These are phyloP conservation scores for Globisporangium mamillatum DNA, from an alignment of 352 stramenopile species.

Conservation along the genomic window DNA sequence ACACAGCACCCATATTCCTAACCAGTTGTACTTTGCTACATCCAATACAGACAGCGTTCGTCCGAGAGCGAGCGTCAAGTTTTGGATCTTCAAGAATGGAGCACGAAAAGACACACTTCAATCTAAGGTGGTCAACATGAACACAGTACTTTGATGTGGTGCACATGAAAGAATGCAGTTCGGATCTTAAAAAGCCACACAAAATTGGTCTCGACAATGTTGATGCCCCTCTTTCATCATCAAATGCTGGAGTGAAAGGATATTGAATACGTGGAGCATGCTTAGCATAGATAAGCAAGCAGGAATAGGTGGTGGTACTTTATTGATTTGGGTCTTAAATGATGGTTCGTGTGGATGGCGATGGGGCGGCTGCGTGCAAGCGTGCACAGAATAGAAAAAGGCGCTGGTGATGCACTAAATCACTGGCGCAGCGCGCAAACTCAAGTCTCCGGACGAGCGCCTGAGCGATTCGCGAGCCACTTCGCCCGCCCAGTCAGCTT, in stretches of 20 bases:
- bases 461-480: conserved; percentile 4
- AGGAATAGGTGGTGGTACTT: background rate
- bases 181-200: background rate
- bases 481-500: conserved; percentile 72
- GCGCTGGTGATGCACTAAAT: background rate
- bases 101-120: background rate
- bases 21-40: background rate
- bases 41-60: too few relatives aligned
- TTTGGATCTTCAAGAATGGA: background rate
- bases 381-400: background rate
- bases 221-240: background rate
- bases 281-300: background rate
- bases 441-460: conserved; percentile 4
- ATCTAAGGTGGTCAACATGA: conserved; percentile 1
- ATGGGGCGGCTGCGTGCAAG: background rate
- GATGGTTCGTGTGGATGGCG: background rate
- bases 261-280: too few relatives aligned
- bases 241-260: background rate
- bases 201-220: background rate
- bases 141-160: background rate
- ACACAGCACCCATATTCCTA: conserved; percentile 27
- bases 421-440: conserved; percentile 2
- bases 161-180: background rate
- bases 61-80: background rate
- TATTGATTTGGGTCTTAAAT: conserved; percentile 8